phyloP scores from a whole-genome alignment of 1,284 basidiomycete genomes.

The Phellopilus nigrolimitatus region DNA sequence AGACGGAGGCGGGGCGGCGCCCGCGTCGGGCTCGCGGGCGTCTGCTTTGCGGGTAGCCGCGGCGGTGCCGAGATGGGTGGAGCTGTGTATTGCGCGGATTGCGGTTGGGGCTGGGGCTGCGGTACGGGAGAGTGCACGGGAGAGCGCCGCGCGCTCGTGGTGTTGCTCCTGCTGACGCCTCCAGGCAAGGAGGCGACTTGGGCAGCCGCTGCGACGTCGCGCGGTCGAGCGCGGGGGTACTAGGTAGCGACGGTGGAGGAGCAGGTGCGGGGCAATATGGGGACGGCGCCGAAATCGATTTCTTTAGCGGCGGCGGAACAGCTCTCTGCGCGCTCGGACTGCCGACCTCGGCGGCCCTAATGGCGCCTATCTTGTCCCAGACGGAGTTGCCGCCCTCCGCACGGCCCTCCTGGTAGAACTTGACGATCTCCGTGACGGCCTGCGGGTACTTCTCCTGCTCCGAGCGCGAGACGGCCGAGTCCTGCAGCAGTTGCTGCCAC shows the following conservation, averaged over 20 bases:
- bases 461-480: slow-evolving; percentile 89
- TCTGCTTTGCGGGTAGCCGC: slow-evolving; percentile 24
- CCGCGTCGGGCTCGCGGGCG: slow-evolving; percentile 33
- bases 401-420: slow-evolving; percentile 84
- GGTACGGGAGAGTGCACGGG: slow-evolving; percentile 32
- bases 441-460: slow-evolving; percentile 99
- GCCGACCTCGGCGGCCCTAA: slow-evolving; percentile 7
- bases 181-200: slow-evolving; percentile 47
- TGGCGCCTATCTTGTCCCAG: slow-evolving; percentile 74
- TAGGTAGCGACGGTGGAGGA: slow-evolving; percentile 45
- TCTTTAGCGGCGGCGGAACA: slow-evolving; percentile 57
- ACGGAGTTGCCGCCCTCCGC: slow-evolving; percentile 63
- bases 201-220: slow-evolving; percentile 67
- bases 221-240: slow-evolving; percentile 62
- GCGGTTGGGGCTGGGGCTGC: slow-evolving; percentile 19
- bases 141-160: slow-evolving; percentile 46
- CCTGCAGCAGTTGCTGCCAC: slow-evolving; percentile 97
- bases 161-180: slow-evolving; percentile 58
- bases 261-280: slow-evolving; percentile 66
- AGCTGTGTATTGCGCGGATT: slow-evolving; percentile 16
- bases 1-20: too few species aligned
- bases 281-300: slow-evolving; percentile 39
- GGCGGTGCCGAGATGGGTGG: slow-evolving; percentile 31
- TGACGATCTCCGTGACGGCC: slow-evolving; percentile 98
- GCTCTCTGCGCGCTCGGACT: slow-evolving; percentile 46